Evolutionary conservation across 371 early-diverging fungal genomes (phyloP).

Genomic region (Massospora cicadina): DNA sequence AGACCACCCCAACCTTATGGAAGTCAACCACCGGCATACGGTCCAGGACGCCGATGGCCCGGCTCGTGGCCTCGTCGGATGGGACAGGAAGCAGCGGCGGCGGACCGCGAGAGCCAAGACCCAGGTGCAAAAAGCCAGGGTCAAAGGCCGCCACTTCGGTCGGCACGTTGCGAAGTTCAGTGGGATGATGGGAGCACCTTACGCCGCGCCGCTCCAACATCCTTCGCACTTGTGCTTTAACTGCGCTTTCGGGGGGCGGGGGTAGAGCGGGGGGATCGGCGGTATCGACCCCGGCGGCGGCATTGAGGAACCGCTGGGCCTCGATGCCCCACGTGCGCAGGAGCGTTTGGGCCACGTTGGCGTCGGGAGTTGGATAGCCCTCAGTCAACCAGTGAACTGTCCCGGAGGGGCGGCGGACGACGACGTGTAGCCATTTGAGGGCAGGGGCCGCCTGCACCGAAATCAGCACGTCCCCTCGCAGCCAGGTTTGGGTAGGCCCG

Average conservation of each 20-base stretch:
- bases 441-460: conserved; percentile 46
- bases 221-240: background rate
- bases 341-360: conserved; percentile 21
- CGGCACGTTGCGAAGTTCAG: conserved; percentile 13
- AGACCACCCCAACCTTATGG: conserved; percentile 88
- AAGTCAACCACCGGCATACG: conserved; percentile 78
- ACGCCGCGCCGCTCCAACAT: background rate
- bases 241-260: background rate
- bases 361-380: conserved; percentile 22
- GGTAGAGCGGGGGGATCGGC: background rate
- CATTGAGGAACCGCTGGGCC: conserved; percentile 12
- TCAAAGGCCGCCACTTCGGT: conserved; percentile 29
- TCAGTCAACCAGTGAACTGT: conserved; percentile 46
- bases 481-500: conserved; percentile 44
- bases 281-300: background rate
- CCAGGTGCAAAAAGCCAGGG: conserved; percentile 37
- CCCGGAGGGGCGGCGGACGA: conserved; percentile 68
- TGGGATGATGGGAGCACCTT: background rate
- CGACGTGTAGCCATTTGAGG: conserved; percentile 60
- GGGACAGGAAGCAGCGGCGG: conserved; percentile 42
- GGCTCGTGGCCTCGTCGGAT: conserved; percentile 48
- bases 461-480: conserved; percentile 65
- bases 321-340: conserved; percentile 20
- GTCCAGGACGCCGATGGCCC: conserved; percentile 68
- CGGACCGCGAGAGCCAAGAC: conserved; percentile 23